Base-by-base conservation (phyloP, 371 early-diverging fungal species). In the Rhizopus arrhizus region DNA sequence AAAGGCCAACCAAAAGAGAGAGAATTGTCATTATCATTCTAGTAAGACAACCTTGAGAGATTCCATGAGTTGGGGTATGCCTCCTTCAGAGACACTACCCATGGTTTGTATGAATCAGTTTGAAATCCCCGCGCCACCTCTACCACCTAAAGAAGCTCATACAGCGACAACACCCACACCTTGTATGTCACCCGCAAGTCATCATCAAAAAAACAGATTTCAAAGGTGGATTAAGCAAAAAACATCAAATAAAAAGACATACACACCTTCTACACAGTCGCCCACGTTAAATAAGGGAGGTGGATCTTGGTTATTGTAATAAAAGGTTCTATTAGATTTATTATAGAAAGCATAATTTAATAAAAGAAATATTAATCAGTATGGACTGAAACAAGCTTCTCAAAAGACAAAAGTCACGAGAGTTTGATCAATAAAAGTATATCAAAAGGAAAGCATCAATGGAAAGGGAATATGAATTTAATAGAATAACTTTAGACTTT, bases 141-240 rank as follows among this genome's bases (percentile, higher is more conserved):
- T 57, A 3, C 66, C 58, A 5, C 58, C 62, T 1, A 61, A 61
- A 43, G 58, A 54, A 40, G 53, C 40, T 13, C 22, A 22, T 22
- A 22, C 22, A 22, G 22, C 22, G 22, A 45, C 51, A 9, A 55
- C 67, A 16, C 62, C 62, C 13, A 58, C 62, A 2, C 67, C 59
- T 29, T 62, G 59, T 12, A 51, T 56, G 0, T 55, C 48, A 9
- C 61, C 62, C 40, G 40, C 13, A 11, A 13, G 8, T 6, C 11
- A 13, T 6, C 40, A 38, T 29, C 48, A 36, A 9, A 49, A 36
- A 12, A 49, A 49, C n/a, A 48, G 56, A 22, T 54, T 66, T 36
- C 48, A 62, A 45, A 66, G 59, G 47, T 66, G 67, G 67, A 22
- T 55, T 4, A 54, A 59, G 13, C 50, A 59, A 15, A 64, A 59